phyloP scores from a whole-genome alignment of 257 asterid species.

The Paraleonurus japonicus region DNA sequence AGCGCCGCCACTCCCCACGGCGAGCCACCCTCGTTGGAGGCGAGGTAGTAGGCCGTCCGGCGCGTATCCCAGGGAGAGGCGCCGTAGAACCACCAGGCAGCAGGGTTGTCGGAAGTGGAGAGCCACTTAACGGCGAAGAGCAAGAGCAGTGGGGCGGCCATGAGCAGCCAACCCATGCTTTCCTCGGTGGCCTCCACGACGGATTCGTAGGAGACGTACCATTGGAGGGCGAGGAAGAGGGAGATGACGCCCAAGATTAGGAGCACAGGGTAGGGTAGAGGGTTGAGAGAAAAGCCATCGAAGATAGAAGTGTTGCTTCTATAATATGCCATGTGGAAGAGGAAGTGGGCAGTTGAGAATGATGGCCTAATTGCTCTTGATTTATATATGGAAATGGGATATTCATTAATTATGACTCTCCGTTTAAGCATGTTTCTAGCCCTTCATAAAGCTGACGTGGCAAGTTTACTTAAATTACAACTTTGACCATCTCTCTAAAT shows the following conservation, averaged over 20 bases:
- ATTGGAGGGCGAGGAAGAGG: slow-evolving; percentile 73
- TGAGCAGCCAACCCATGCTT: slow-evolving; percentile 70
- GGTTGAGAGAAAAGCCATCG: slow-evolving; percentile 53
- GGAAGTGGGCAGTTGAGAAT: slow-evolving; percentile 40
- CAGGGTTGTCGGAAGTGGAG: slow-evolving; percentile 41
- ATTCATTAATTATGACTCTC: too few relatives aligned
- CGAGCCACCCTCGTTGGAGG: slow-evolving; percentile 82
- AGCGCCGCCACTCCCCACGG: slow-evolving; percentile 69
- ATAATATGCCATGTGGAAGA: slow-evolving; percentile 26
- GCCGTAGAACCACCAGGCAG: slow-evolving; percentile 35
- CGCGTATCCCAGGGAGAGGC: slow-evolving; percentile 53
- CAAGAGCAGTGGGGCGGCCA: slow-evolving; percentile 59
- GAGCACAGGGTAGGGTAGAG: slow-evolving; percentile 77
- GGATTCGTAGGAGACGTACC: slow-evolving; percentile 73
- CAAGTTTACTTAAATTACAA: too few relatives aligned
- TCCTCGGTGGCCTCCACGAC: slow-evolving; percentile 72
- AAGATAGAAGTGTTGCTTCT: slow-evolving; percentile 49
- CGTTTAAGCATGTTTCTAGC: slow-evolving; percentile 9
- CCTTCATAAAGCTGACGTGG: neutral
- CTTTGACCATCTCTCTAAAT: too few relatives aligned
- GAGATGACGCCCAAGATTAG: slow-evolving; percentile 58
- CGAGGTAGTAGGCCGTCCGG: slow-evolving; percentile 27
- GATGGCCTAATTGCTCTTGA: slow-evolving; percentile 31
- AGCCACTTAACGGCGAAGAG: slow-evolving; percentile 58
- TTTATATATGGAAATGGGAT: slow-evolving; percentile 20